Evolutionary conservation across 345 rosid genomes (phyloP).

Genomic region (Eucalyptus albens): DNA sequence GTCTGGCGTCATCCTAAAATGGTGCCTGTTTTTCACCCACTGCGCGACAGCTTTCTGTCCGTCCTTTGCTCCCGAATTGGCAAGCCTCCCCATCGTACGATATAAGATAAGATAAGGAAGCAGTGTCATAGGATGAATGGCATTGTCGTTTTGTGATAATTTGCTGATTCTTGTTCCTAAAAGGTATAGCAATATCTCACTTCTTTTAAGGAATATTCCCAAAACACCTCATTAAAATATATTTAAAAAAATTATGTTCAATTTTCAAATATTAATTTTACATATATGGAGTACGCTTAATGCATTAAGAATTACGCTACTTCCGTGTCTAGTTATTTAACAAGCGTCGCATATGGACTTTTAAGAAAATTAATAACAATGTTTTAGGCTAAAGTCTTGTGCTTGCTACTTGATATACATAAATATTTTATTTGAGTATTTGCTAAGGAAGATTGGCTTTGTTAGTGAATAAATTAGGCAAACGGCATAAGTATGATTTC

Average conservation of each 20-base stretch:
- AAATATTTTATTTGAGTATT: background rate
- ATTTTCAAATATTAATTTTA: background rate
- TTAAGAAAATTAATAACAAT: background rate
- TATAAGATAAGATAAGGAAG: background rate
- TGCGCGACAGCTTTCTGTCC: background rate
- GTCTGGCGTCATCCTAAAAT: background rate
- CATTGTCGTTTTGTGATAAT: background rate
- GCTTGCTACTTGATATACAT: background rate
- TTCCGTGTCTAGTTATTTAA: background rate
- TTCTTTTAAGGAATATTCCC: background rate
- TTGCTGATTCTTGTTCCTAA: background rate
- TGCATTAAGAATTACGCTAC: background rate
- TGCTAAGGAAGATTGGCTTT: background rate
- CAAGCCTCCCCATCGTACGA: background rate
- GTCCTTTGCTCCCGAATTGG: background rate
- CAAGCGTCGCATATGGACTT: background rate
- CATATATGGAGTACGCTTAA: accelerated
- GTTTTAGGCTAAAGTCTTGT: background rate
- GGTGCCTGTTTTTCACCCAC: background rate
- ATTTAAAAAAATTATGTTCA: background rate
- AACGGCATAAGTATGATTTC: background rate
- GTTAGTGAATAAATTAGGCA: background rate
- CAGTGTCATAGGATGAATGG: background rate
- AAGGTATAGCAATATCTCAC: background rate
- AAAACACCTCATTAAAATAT: accelerated